phyloP scores from a whole-genome alignment of 345 rosid genomes.

The Cochlearia excelsa region DNA sequence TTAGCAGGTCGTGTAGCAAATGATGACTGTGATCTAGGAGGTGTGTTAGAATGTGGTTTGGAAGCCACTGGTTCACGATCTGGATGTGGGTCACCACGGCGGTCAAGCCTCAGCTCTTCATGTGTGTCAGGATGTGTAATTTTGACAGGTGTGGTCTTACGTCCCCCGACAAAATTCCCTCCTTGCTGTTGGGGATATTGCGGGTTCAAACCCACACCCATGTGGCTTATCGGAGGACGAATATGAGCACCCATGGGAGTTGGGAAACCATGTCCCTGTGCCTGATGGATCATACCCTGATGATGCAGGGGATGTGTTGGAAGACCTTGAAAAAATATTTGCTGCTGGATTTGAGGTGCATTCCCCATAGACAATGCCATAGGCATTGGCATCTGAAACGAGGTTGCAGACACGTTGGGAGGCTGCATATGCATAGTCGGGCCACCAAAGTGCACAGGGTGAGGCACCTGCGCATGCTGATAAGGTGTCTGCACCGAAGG shows the following conservation, averaged over 20 bases:
- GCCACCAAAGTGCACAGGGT: conserved; percentile 56
- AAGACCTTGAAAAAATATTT: conserved; percentile 65
- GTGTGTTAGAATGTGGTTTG: conserved; percentile 57
- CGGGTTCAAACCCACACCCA: conserved; percentile 61
- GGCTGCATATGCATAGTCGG: conserved; percentile 75
- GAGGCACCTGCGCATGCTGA: conserved; percentile 67
- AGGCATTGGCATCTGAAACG: conserved; percentile 73
- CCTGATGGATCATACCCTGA: conserved; percentile 85
- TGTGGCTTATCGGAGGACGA: conserved; percentile 59
- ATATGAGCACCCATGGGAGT: conserved; percentile 61
- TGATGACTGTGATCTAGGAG: conserved; percentile 68
- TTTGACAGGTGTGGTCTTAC: conserved; percentile 65
- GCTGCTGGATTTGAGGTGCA: conserved; percentile 66
- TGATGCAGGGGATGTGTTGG: conserved; percentile 67
- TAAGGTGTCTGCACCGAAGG: conserved; percentile 65
- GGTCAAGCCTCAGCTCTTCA: conserved; percentile 88
- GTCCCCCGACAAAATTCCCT: conserved; percentile 58
- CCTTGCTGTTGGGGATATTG: conserved; percentile 79
- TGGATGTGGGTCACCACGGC: conserved; percentile 52
- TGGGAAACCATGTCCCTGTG: conserved; percentile 67
- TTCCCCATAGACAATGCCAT: conserved; percentile 65
- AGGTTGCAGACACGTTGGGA: conserved; percentile 50
- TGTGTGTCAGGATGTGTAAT: conserved; percentile 93
- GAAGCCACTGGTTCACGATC: conserved; percentile 55
- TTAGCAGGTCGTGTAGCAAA: conserved; percentile 51